phyloP scores from a whole-genome alignment of 1,284 basidiomycete genomes.

The Ustilago loliicola region DNA sequence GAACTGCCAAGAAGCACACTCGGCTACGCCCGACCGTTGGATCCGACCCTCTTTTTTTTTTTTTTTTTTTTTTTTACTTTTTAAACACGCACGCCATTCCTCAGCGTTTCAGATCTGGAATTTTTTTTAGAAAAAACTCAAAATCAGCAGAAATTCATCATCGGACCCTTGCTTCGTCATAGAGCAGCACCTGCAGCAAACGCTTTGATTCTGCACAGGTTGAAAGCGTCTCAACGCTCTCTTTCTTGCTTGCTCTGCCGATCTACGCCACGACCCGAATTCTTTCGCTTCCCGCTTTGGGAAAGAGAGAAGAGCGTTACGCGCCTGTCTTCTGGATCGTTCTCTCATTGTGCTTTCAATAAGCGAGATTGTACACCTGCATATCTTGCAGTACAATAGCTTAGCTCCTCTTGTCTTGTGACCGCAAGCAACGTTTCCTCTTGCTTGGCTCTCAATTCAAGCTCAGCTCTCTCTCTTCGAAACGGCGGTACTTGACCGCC shows the following conservation, averaged over 20 bases:
- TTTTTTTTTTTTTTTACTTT: no score
- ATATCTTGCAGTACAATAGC: not conserved
- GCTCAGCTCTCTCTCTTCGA: slow-evolving; percentile 3
- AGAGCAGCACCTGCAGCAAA: slow-evolving; percentile 1
- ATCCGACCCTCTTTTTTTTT: not conserved
- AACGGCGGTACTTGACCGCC: slow-evolving; percentile 1
- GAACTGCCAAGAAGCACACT: not conserved
- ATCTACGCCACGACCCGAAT: slow-evolving; percentile 18
- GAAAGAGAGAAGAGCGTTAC: slow-evolving; percentile 6
- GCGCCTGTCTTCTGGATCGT: slow-evolving; percentile 13
- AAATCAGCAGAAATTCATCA: not conserved
- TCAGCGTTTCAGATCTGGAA: slow-evolving; percentile 2
- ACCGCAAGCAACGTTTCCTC: slow-evolving; percentile 1
- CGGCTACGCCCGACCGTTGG: not conserved
- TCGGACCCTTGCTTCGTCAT: slow-evolving; percentile 19
- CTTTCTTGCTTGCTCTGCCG: no score
- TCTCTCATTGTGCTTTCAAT: not conserved
- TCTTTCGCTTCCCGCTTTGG: slow-evolving; percentile 5
- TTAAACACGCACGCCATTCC: slow-evolving; percentile 10
- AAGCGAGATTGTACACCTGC: slow-evolving; percentile 19
- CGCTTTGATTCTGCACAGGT: not conserved
- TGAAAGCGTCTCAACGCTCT: not conserved
- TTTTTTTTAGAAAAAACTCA: slow-evolving; percentile 1
- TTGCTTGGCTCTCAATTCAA: no score
- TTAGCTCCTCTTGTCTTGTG: slow-evolving; percentile 3